Percentiles rank a stretch among this genome's conserved stretches.
phyloP scores from a whole-genome alignment of 2,329 filamentous ascomycete genomes.

The Falciphora oryzae region DNA sequence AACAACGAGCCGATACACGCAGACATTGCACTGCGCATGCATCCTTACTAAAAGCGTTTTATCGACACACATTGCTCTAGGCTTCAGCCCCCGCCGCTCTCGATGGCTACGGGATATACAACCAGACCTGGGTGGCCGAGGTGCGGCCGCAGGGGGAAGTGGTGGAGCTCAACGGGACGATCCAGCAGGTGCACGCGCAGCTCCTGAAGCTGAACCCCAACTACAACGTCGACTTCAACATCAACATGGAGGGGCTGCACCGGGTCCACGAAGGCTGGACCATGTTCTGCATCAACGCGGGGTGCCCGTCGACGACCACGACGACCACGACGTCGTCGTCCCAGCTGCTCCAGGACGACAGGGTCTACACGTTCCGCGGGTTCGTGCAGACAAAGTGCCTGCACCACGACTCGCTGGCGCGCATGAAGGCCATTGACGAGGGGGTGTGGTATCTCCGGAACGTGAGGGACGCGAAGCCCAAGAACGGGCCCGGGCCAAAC shows the following conservation, averaged over 20 bases:
- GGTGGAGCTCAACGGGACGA: constrained; percentile 4
- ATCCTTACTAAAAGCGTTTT: too few species aligned
- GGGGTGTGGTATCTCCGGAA: not conserved
- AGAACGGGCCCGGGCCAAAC: constrained; percentile 1
- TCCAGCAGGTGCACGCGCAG: constrained; percentile 5
- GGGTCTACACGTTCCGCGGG: not conserved
- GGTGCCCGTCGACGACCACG: not conserved
- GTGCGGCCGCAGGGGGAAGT: not conserved
- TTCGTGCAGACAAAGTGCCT: not conserved
- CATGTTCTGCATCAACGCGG: not conserved
- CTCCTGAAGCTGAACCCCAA: constrained; percentile 3
- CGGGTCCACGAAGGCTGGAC: not conserved
- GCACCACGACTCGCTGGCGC: too few species aligned
- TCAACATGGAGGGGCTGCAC: not conserved
- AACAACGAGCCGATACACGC: too few species aligned
- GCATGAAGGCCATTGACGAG: not conserved
- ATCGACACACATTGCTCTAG: too few species aligned
- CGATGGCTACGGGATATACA: too few species aligned
- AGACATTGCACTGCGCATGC: too few species aligned
- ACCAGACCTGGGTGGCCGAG: too few species aligned
- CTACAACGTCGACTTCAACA: not conserved
- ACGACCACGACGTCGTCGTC: not conserved
- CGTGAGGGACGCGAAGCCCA: not conserved
- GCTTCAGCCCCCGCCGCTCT: too few species aligned
- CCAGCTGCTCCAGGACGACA: too few species aligned